Evolutionary conservation across 2,329 filamentous ascomycete species (phyloP), one percentile per base, ranked within the genome.

Genomic region (Basipetospora chlamydospora): DNA sequence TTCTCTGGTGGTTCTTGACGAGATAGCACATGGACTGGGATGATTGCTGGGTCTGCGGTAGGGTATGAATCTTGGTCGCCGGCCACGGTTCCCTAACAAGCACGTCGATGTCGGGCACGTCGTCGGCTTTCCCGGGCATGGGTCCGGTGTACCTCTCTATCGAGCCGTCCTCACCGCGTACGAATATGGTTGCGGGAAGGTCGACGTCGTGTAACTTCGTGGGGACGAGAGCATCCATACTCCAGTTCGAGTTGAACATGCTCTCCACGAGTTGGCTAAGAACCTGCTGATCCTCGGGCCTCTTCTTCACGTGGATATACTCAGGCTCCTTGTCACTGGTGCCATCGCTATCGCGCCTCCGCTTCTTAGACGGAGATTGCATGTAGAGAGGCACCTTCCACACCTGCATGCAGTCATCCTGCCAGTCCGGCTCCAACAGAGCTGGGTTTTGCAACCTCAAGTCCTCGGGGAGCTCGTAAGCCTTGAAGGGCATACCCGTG

Each of bases 11-110:
- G 37, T 73, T 75, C 46, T 84, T 82, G 50, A 93, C 69, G 40
- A 98, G 78, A 55, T 98, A 98, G 40, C 80, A 93, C 46, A 95
- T 63, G 5, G 84, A 77, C 32, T 77, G 74, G 20, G 63, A 61
- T 1, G 73, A 73, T 5, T 77, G 79, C 15, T 63, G 59, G 0
- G 83, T 82, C 1, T 64, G 64, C 1, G 90, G 90, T 3, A 96
- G 65, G 11, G 55, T 58, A 12, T 67, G 52, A 9, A 86, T 60
- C 39, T 66, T 56, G 4, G 80, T 73, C 12, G 73, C 81, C 9
- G 84, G 84, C 85, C 85, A 93, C 2, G 84, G 83, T 44, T 72
- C 70, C 11, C 83, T 72, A 5, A 84, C 73, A 18, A 85, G 60
- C 0, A 92, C 84, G 4, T 65, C 76, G 36, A 82, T 70, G 49